Conservation (phyloP, 345 rosid species). For the Cardamine chenopodiifolia region DNA sequence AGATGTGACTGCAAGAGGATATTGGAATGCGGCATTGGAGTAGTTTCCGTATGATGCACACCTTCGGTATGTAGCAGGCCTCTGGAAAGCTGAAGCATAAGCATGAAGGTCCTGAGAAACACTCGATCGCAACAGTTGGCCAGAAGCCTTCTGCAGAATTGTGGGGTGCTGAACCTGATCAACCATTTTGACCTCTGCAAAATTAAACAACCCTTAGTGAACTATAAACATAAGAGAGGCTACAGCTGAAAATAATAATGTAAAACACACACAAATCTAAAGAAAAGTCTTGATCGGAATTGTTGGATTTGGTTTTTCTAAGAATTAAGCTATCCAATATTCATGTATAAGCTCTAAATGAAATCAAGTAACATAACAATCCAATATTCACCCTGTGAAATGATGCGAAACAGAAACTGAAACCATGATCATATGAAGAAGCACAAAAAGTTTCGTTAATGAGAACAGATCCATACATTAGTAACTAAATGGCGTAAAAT, state of each 20-base stretch:
- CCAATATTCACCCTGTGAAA: neutral
- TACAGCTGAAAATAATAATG: neutral
- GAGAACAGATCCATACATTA: slow-evolving; percentile 21
- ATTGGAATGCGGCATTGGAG: slow-evolving; percentile 63
- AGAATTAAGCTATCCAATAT: no score
- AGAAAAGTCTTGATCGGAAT: neutral
- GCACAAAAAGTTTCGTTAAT: neutral
- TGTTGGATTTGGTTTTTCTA: no score
- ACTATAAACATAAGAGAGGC: neutral
- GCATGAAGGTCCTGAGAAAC: slow-evolving; percentile 53
- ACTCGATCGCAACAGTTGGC: slow-evolving; percentile 56
- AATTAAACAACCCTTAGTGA: neutral
- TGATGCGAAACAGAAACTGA: neutral
- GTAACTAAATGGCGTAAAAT: neutral
- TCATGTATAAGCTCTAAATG: neutral
- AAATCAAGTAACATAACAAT: neutral
- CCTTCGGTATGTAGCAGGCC: slow-evolving; percentile 59
- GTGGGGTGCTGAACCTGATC: slow-evolving; percentile 75
- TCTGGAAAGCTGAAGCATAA: slow-evolving; percentile 44
- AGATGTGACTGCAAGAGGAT: slow-evolving; percentile 33
- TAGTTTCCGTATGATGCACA: slow-evolving; percentile 57
- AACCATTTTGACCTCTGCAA: slow-evolving; percentile 66
- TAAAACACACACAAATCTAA: neutral
- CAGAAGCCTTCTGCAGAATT: slow-evolving; percentile 67
- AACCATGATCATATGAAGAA: neutral